These are phyloP conservation scores for Paramecium primaurelia DNA, from an alignment of 73 alveolate species.

Conservation along the genomic window DNA sequence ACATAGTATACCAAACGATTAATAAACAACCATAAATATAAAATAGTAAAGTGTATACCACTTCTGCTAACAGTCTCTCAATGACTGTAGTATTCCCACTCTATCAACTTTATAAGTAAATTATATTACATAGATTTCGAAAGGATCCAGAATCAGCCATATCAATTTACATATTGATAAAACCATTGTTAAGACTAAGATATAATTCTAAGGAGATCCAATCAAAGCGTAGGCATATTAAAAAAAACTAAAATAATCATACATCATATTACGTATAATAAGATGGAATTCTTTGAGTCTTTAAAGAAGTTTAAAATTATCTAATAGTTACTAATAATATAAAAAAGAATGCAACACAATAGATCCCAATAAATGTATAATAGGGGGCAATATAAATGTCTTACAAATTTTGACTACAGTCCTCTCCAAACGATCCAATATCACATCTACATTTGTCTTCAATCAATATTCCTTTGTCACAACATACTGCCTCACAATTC, in stretches of 20 bases:
- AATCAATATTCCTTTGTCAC: background rate
- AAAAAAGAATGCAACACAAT: background rate
- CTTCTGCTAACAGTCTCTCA: slow-evolving; percentile 23
- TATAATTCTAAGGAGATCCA: slow-evolving; percentile 11
- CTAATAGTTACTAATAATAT: background rate
- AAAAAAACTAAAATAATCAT: background rate
- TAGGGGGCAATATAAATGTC: background rate
- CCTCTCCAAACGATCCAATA: background rate
- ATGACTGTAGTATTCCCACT: background rate
- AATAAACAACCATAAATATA: background rate
- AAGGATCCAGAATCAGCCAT: slow-evolving; percentile 10
- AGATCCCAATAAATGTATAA: background rate
- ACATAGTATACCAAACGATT: slow-evolving; percentile 35
- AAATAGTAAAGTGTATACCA: background rate
- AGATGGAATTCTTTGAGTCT: background rate
- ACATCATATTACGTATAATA: background rate
- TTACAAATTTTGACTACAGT: background rate
- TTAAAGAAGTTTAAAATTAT: background rate
- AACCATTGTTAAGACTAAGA: background rate
- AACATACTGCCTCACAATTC: background rate
- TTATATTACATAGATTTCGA: background rate
- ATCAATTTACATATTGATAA: background rate
- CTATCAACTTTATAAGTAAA: background rate
- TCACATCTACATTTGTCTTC: background rate
- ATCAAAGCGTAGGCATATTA: background rate